Conservation (phyloP, 2,329 filamentous ascomycete genomes). For the Fusarium buxicola region DNA sequence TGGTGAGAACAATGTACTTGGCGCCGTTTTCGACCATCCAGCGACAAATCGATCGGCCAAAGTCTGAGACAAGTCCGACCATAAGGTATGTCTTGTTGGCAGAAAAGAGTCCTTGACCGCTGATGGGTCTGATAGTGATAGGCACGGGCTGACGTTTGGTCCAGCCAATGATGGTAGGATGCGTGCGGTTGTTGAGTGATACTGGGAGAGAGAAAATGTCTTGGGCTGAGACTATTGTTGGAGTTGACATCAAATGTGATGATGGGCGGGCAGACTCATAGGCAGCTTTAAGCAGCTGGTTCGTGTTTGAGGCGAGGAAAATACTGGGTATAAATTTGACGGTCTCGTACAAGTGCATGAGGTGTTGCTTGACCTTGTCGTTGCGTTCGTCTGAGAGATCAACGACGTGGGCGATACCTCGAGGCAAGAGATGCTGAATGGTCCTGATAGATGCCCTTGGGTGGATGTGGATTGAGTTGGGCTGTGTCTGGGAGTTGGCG, state of each 20-base stretch:
- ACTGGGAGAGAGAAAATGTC: background rate
- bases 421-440: background rate
- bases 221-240: background rate
- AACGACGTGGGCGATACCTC: background rate
- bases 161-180: background rate
- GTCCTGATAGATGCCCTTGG: background rate
- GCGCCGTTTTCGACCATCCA: constrained; percentile 8
- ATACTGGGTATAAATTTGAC: background rate
- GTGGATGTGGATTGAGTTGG: background rate
- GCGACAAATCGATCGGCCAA: constrained; percentile 4
- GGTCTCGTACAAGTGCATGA: background rate
- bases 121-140: background rate
- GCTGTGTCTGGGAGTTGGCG: background rate
- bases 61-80: constrained; percentile 9
- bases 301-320: background rate
- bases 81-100: background rate
- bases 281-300: background rate
- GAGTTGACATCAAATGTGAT: background rate
- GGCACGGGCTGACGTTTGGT: background rate
- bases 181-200: background rate
- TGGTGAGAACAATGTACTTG: constrained; percentile 1
- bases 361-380: background rate
- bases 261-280: background rate
- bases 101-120: background rate
- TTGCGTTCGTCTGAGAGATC: background rate